A percentile compares a stretch with the other conserved stretches of the same genome.
These are phyloP conservation scores for Dactylellina haptotyla DNA, from an alignment of 2,329 filamentous ascomycete species.

Conservation along the genomic window DNA sequence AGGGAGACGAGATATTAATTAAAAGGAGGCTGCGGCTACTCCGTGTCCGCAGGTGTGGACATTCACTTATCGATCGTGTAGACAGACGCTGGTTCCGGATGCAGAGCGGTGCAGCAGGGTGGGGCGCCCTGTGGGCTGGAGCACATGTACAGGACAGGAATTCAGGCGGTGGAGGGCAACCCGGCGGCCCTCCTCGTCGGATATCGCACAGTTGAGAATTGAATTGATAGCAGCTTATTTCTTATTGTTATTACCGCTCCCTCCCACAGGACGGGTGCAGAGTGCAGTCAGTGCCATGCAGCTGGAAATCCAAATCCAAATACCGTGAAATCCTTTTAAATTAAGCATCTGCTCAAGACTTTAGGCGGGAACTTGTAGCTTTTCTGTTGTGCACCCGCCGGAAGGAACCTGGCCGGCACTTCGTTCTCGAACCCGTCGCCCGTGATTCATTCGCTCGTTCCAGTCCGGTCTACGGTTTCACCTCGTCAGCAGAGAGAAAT, in stretches of 20 bases:
- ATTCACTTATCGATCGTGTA: constrained; percentile 2
- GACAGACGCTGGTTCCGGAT: constrained; percentile 36
- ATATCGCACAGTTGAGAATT: too few species aligned
- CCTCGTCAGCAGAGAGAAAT: not conserved
- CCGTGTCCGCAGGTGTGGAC: constrained; percentile 11
- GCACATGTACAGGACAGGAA: constrained; percentile 22
- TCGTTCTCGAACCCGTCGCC: too few species aligned
- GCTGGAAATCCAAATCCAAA: constrained; percentile 9
- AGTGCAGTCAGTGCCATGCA: not conserved
- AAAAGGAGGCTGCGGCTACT: constrained; percentile 22
- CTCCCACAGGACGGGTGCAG: not conserved
- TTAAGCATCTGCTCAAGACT: too few species aligned
- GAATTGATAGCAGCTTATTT: too few species aligned
- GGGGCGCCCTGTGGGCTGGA: constrained; percentile 28
- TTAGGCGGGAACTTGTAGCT: too few species aligned
- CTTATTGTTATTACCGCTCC: too few species aligned
- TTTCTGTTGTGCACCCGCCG: too few species aligned
- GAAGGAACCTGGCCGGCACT: too few species aligned
- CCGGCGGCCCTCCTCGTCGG: too few species aligned
- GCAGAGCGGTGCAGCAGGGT: constrained; percentile 6
- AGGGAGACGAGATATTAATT: not conserved
- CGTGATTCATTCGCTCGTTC: too few species aligned
- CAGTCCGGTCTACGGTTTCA: too few species aligned
- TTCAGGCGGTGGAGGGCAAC: too few species aligned
- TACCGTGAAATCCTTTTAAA: not conserved